Evolutionary conservation across 2,329 filamentous ascomycete species (phyloP), one percentile per base, ranked within the genome.

Genomic region (Xylaria sp.): DNA sequence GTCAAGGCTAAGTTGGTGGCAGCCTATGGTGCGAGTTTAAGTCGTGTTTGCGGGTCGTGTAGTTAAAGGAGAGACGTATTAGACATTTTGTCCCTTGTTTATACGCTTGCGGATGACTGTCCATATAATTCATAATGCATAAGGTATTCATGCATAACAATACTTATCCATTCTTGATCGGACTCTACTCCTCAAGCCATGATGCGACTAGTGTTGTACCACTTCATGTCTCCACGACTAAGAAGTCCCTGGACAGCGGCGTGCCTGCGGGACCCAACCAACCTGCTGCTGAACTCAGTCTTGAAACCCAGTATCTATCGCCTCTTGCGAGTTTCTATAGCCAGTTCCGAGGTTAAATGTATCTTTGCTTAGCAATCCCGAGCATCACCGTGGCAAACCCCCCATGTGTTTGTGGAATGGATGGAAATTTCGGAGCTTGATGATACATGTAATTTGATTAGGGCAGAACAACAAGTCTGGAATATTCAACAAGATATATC

Each of bases 131-230:
- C 36, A n/a, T n/a, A n/a, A 42, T 42, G 17, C 38, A n/a, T 31
- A 1, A 42, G 38, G 17, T n/a, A n/a, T n/a, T 7, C 70, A 22
- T 73, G 25, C 86, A 76, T 3, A 81, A 77, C 29, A 85, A 25
- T 29, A 88, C 77, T 73, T 88, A 88, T 0, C 85, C 85, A 0
- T 79, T 85, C 72, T 88, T 86, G 0, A 84, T 87, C n/a, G 88
- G 72, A 53, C 82, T 86, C 0, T 0, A 80, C 86, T 3, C 87
- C 86, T 1, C 88, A 73, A 0, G 86, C 88, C 11, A 88, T 73
- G 5, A 89, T 72, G 45, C 84, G 79, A 76, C 89, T 86, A 0
- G 80, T 80, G 3, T 79, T 61, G 7, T 71, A 72, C 0, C 71
- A 67, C 5, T 77, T 72, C 1, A 79, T 79, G 25, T 86, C 82